Conservation (phyloP, 495 filamentous ascomycete species). For the Extremus antarcticus region DNA sequence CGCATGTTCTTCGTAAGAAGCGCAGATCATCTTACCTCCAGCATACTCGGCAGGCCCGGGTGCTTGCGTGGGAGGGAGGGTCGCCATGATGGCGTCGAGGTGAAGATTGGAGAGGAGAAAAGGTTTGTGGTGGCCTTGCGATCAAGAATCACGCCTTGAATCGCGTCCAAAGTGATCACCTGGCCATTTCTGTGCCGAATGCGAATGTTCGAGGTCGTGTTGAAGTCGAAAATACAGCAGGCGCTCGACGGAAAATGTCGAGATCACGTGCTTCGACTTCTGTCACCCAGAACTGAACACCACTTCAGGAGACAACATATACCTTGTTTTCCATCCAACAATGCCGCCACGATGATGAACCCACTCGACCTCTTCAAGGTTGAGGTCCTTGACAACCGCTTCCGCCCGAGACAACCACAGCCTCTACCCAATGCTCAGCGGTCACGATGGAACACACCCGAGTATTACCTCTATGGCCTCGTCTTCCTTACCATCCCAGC, state of each 20-base stretch:
- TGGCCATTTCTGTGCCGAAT: background rate
- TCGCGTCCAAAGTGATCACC: background rate
- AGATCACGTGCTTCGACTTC: too few species aligned
- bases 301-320: background rate
- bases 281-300: too few species aligned
- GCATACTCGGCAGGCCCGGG: constrained; percentile 13
- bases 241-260: too few species aligned
- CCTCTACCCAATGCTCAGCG: constrained; percentile 34
- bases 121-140: background rate
- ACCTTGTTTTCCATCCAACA: too few species aligned
- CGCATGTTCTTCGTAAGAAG: background rate
- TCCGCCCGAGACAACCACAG: constrained; percentile 43
- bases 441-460: constrained; percentile 73
- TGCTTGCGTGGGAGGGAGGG: constrained; percentile 7
- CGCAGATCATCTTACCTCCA: too few species aligned
- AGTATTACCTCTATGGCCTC: constrained; percentile 76
- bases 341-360: constrained; percentile 2
- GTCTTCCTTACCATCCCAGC: constrained; percentile 59
- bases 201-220: background rate
- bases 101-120: constrained; percentile 6
- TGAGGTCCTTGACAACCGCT: constrained; percentile 77
- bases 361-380: constrained; percentile 14
- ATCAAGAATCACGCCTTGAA: background rate
- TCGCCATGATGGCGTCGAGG: background rate
- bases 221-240: constrained; percentile 5